These are phyloP conservation scores for Mrakia gelida DNA, from an alignment of 768 basidiomycete genomes.

Conservation along the genomic window DNA sequence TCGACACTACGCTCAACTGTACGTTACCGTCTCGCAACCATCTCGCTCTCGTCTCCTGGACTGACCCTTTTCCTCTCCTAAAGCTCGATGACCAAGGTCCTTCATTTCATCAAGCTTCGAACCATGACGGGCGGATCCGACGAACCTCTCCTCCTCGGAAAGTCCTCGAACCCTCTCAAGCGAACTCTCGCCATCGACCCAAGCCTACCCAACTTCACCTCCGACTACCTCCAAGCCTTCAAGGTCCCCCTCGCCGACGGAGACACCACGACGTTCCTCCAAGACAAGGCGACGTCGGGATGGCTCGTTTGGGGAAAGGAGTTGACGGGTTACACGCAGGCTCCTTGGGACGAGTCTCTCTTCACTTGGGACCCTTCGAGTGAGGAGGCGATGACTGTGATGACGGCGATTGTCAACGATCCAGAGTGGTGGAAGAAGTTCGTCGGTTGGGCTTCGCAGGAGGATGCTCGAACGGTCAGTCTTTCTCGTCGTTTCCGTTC, in stretches of 20 bases:
- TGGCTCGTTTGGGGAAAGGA: conserved; percentile 32
- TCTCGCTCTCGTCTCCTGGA: neutral
- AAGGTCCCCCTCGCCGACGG: conserved; percentile 14
- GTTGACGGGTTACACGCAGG: conserved; percentile 26
- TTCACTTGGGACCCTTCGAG: conserved; percentile 31
- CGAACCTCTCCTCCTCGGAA: conserved; percentile 47
- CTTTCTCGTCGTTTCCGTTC: neutral
- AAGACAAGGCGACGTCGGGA: conserved; percentile 30
- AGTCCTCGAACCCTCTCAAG: conserved; percentile 29
- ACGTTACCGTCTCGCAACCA: neutral
- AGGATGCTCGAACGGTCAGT: conserved; percentile 51
- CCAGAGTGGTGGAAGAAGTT: conserved; percentile 43
- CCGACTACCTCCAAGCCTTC: conserved; percentile 23
- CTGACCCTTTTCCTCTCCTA: conserved; percentile 40
- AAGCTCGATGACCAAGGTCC: conserved; percentile 64
- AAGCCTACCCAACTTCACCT: conserved; percentile 8
- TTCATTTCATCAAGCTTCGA: conserved; percentile 68
- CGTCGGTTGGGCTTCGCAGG: conserved; percentile 69
- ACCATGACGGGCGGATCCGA: conserved; percentile 61
- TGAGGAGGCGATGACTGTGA: conserved; percentile 12
- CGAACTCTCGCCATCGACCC: conserved; percentile 8
- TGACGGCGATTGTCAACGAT: conserved; percentile 15
- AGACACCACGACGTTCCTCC: conserved; percentile 29
- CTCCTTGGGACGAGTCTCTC: conserved; percentile 18
- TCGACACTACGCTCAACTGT: conserved; percentile 32